Base-by-base conservation (phyloP, 805 yeast species). In the Candida tallmaniae region DNA sequence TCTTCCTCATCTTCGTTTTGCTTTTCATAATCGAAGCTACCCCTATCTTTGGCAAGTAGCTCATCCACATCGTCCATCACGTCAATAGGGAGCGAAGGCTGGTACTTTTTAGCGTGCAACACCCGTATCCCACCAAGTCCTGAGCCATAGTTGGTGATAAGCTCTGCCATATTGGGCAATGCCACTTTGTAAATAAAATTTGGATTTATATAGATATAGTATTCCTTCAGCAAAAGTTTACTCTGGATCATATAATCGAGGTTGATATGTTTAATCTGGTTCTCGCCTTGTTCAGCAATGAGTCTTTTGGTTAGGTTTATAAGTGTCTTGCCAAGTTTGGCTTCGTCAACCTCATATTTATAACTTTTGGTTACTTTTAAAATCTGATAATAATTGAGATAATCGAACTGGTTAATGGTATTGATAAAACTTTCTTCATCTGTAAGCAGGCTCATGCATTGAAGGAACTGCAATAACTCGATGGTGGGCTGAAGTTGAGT, bases 401-500 rank as follows among this genome's bases (percentile, higher is more conserved):
- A 54, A 13, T 73, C 76, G 43, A 81, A 69, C 36, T 75, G 70
- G 12, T 61, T 60, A 21, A 76, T 52, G 6, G 84, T 74, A 9
- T 70, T 65, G 6, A 72, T 68, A 33, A 84, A 66, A 24, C 78
- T 63, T 35, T 80, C 88, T 37, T 78, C 83, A 39, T 76, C 78
- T 12, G 71, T 71, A 29, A 89, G 61, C 10, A 83, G 76, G 0
- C 94, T 76, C 56, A 87, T 76, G 27, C 90, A 83, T 56, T 89
- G 97, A 32, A 89, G 61, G 90, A 95, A 90, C 56, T 90, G 96
- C 36, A 90, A 62, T 19, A 90, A 58, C 55, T 90, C 89, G 34
- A 82, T 74, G 0, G 83, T 67, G 0, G 96, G 88, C 39, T 73
- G 74, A 33, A 89, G 64, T 44, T 84, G 87, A 15, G 63, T 60